These are phyloP conservation scores for Curvularia verruculosa DNA, from an alignment of 2,329 filamentous ascomycete species.

Conservation along the genomic window DNA sequence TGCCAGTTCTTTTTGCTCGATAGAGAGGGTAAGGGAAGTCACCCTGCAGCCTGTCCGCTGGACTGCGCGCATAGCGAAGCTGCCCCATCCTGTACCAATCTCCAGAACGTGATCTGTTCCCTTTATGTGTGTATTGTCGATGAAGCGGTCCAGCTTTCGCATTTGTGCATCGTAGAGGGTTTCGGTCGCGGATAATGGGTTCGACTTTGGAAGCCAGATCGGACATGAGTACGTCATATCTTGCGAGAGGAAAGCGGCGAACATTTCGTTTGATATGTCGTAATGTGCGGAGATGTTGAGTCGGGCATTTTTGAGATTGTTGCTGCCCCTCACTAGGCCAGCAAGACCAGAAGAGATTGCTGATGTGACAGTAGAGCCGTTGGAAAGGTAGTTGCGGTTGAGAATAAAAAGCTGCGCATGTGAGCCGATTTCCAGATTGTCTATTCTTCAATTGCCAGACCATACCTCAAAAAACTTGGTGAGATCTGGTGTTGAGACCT, in stretches of 20 bases:
- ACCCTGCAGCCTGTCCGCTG: conserved; percentile 69
- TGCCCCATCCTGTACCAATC: conserved; percentile 78
- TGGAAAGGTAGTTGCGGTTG: conserved; percentile 68
- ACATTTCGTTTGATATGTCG: conserved; percentile 78
- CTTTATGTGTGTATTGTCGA: conserved; percentile 69
- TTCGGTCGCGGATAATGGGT: conserved; percentile 56
- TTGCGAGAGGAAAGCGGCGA: conserved; percentile 72
- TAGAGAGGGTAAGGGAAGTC: conserved; percentile 70
- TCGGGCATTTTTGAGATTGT: conserved; percentile 57
- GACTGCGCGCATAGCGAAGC: conserved; percentile 73
- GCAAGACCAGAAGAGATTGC: conserved; percentile 64
- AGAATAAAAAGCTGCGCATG: conserved; percentile 67
- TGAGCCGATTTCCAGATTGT: conserved; percentile 21
- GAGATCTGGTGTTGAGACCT: conserved; percentile 70
- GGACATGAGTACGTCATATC: conserved; percentile 80
- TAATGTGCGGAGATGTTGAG: conserved; percentile 76
- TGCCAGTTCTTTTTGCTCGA: conserved; percentile 71
- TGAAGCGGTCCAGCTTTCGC: conserved; percentile 69
- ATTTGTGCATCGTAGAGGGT: conserved; percentile 69
- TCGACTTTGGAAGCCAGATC: conserved; percentile 62
- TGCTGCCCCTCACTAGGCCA: conserved; percentile 57
- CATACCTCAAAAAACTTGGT: conserved; percentile 70
- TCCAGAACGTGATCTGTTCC: conserved; percentile 72
- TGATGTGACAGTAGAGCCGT: conserved; percentile 68
- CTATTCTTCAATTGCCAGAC: background rate